Percentiles rank a stretch among this genome's conserved stretches.
phyloP scores from a whole-genome alignment of 2,329 filamentous ascomycete species.

The Colletotrichum sp. region DNA sequence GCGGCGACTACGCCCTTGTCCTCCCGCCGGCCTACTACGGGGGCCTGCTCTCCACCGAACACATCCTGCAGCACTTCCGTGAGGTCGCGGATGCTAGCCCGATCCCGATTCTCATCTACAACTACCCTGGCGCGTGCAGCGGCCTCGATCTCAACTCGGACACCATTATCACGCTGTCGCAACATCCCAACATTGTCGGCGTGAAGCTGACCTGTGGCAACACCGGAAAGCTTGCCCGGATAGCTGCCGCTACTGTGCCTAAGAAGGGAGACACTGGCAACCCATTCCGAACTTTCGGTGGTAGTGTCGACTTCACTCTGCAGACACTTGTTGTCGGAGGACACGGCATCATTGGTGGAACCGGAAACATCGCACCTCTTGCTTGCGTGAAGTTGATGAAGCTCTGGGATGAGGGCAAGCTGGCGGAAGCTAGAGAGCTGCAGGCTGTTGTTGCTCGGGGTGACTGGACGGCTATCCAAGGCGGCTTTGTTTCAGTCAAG shows the following conservation, averaged over 20 bases:
- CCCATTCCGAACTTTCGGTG: constrained; percentile 72
- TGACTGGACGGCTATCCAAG: constrained; percentile 74
- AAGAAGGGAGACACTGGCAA: constrained; percentile 9
- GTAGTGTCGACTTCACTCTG: constrained; percentile 76
- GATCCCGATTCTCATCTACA: constrained; percentile 70
- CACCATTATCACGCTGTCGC: constrained; percentile 59
- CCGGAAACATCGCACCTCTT: constrained; percentile 73
- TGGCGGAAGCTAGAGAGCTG: constrained; percentile 63
- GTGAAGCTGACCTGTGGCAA: constrained; percentile 73
- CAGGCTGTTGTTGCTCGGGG: constrained; percentile 69
- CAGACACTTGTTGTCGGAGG: constrained; percentile 74
- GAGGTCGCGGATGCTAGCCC: constrained; percentile 56
- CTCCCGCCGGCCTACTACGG: constrained; percentile 70
- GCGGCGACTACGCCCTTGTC: constrained; percentile 66
- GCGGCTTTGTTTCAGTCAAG: constrained; percentile 74
- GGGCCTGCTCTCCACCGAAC: constrained; percentile 49
- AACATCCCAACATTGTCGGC: constrained; percentile 63
- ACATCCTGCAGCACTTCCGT: constrained; percentile 64
- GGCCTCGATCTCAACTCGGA: constrained; percentile 73
- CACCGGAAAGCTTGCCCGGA: constrained; percentile 62
- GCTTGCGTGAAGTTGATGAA: constrained; percentile 66
- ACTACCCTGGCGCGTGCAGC: constrained; percentile 73
- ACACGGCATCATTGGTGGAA: constrained; percentile 73
- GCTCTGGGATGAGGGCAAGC: constrained; percentile 63
- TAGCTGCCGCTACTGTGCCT: constrained; percentile 43